These are phyloP conservation scores for Boletus barrowsii DNA, from an alignment of 768 basidiomycete species.

Conservation along the genomic window DNA sequence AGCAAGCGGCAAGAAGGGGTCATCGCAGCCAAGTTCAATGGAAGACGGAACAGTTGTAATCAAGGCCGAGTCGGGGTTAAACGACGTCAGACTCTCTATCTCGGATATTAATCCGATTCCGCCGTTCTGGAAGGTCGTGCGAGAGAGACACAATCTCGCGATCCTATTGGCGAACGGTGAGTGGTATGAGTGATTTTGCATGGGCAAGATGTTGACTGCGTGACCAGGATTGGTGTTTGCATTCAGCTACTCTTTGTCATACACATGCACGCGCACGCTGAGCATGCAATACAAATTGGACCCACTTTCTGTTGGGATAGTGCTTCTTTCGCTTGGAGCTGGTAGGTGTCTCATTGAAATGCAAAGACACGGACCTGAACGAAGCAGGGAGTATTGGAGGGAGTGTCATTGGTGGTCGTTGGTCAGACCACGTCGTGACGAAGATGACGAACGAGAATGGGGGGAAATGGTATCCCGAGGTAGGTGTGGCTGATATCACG, in stretches of 20 bases:
- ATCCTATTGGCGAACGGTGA: constrained; percentile 43
- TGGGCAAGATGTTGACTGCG: constrained; percentile 5
- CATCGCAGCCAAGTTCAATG: constrained; percentile 11
- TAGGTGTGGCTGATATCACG: constrained; percentile 24
- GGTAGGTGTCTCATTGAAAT: constrained; percentile 39
- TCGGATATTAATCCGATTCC: constrained; percentile 73
- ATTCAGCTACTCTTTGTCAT: constrained; percentile 66
- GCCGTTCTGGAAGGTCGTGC: constrained; percentile 57
- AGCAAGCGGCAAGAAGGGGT: constrained; percentile 12
- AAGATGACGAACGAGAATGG: constrained; percentile 42
- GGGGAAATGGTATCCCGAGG: constrained; percentile 62
- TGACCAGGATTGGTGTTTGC: constrained; percentile 64
- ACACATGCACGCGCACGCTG: constrained; percentile 73
- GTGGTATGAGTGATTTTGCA: not conserved
- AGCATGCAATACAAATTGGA: constrained; percentile 59
- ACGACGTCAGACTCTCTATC: constrained; percentile 51
- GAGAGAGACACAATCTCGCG: constrained; percentile 61
- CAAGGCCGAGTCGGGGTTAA: constrained; percentile 13
- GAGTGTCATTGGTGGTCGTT: constrained; percentile 55
- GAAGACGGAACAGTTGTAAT: constrained; percentile 22
- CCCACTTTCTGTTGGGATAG: constrained; percentile 69
- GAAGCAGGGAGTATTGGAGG: constrained; percentile 47
- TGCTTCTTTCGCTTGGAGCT: constrained; percentile 70
- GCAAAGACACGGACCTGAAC: not conserved
- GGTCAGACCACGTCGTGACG: constrained; percentile 50